These are phyloP conservation scores for Silene vulgaris DNA, from an alignment of 179 eudicot genomes.

Conservation along the genomic window DNA sequence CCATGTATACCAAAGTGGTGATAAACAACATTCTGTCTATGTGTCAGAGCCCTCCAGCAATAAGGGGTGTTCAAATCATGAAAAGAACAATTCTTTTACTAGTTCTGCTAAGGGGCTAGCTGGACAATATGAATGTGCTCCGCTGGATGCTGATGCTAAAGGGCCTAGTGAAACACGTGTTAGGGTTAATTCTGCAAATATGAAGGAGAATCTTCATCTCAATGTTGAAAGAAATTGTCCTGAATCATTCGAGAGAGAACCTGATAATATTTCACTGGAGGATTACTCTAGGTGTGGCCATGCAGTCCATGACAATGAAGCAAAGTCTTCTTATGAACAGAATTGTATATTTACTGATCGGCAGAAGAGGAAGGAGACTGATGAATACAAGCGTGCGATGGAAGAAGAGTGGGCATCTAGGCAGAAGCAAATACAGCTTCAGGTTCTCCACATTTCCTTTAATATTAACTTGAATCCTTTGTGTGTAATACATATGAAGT, in stretches of 20 bases:
- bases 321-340: conserved; percentile 18
- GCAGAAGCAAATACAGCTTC: conserved; percentile 50
- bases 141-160: neutral
- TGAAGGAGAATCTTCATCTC: neutral
- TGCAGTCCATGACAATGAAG: neutral
- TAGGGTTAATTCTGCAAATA: conserved; percentile 11
- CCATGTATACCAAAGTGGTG: conserved; percentile 5
- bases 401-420: conserved; percentile 80
- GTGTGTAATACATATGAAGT: neutral
- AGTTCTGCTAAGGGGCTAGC: neutral
- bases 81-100: neutral
- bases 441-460: conserved; percentile 38
- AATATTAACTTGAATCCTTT: neutral
- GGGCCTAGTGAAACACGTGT: conserved; percentile 11
- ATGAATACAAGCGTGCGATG: conserved; percentile 69
- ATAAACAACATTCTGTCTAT: too few relatives aligned
- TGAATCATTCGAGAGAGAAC: conserved; percentile 19
- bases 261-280: conserved; percentile 2
- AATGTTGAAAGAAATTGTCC: conserved; percentile 8
- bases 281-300: neutral
- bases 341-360: conserved; percentile 47
- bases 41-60: neutral
- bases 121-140: neutral
- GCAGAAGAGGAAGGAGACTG: conserved; percentile 82
- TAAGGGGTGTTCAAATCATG: neutral